Conservation (phyloP, 2,329 filamentous ascomycete species). For the Mycogone perniciosa region DNA sequence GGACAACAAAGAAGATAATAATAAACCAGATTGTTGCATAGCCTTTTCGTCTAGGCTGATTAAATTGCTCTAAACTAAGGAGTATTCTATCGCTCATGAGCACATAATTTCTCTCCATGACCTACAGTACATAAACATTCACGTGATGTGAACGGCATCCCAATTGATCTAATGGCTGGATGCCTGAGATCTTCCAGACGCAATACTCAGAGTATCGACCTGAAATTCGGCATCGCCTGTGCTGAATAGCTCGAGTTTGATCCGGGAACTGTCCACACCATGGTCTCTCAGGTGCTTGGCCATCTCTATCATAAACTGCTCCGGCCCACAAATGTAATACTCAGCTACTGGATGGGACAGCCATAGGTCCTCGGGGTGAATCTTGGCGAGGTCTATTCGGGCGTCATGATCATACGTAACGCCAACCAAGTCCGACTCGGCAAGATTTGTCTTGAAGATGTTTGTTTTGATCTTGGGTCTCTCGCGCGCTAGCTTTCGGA, state of each 20-base stretch:
- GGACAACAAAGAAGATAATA: no score
- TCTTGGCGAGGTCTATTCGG: constrained; percentile 38
- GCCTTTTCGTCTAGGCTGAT: no score
- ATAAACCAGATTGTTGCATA: no score
- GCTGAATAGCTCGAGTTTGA: constrained; percentile 43
- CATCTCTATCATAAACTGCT: constrained; percentile 49
- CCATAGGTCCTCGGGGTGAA: constrained; percentile 39
- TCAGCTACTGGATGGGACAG: constrained; percentile 40
- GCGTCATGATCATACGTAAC: constrained; percentile 39
- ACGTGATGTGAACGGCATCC: no score
- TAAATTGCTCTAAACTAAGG: no score
- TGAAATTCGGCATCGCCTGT: constrained; percentile 37
- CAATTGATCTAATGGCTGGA: background rate
- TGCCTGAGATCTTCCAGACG: constrained; percentile 2
- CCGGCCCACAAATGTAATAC: constrained; percentile 50
- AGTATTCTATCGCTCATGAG: no score
- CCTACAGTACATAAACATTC: no score
- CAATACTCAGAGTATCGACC: constrained; percentile 24
- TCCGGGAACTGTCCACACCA: constrained; percentile 32
- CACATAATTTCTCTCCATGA: no score
- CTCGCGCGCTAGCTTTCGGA: constrained; percentile 39
- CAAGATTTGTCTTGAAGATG: constrained; percentile 45
- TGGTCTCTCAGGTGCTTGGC: constrained; percentile 35
- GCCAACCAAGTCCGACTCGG: constrained; percentile 37
- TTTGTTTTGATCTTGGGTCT: constrained; percentile 31